Base-by-base conservation (phyloP, 2,329 filamentous ascomycete species). In the Neocatenulostroma microsporum region DNA sequence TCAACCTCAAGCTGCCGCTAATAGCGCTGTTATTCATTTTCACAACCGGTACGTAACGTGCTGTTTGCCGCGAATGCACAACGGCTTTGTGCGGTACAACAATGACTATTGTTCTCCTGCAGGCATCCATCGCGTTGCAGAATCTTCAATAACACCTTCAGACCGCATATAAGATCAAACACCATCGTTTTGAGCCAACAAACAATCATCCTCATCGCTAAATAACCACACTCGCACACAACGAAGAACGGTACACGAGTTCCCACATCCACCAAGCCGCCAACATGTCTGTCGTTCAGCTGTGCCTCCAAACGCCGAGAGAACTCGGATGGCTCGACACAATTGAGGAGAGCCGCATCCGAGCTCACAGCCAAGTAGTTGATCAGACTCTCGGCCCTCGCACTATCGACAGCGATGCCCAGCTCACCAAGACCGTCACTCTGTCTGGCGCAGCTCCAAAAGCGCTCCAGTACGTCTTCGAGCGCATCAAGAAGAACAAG, bases 231-330 rank as follows among this genome's bases (percentile, higher is more conserved):
- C n/a, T n/a, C n/a, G n/a, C n/a, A n/a, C n/a, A n/a, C n/a, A n/a
- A n/a, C n/a, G n/a, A n/a, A n/a, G n/a, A n/a, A n/a, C n/a, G n/a
- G n/a, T n/a, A n/a, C n/a, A n/a, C n/a, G n/a, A n/a, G n/a, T n/a
- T n/a, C n/a, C n/a, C n/a, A n/a, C n/a, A n/a, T n/a, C n/a, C n/a
- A n/a, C n/a, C n/a, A 3, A 11, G 7, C 29, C 15, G 24, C 5
- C 15, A 42, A 15, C 4, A 43, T 45, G 37, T 36, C 42, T 6
- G 15, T 29, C 27, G 37, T 40, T 21, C 37, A 40, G 21, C 30
- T 40, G 27, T 39, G 10, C 28, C 20, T 36, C 6, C 24, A 24
- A 14, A 19, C 21, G 7, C 21, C 26, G 8, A 34, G n/a, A 7
- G 12, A 33, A 25, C 17, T 13, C 2, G 25, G 28, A 13, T 25